These are phyloP conservation scores for Trypanosoma theileri DNA, from an alignment of 208 protist species.

Conservation along the genomic window DNA sequence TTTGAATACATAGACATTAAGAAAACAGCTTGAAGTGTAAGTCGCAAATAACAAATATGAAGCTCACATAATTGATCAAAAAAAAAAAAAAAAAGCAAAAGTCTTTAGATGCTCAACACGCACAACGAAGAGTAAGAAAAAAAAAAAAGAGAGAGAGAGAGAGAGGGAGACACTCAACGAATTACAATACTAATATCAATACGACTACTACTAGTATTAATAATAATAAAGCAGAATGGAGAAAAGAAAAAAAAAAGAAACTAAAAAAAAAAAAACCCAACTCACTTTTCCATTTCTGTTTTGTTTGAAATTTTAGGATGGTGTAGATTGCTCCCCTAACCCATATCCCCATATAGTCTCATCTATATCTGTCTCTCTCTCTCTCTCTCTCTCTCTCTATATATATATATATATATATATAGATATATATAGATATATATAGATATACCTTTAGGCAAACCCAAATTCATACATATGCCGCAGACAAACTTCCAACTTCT, in stretches of 20 bases:
- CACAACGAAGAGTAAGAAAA: not conserved
- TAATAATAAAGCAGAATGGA: not conserved
- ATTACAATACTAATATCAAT: conserved; percentile 8
- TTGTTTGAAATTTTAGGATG: not conserved
- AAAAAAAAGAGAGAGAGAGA: conserved; percentile 8
- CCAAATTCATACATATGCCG: conserved; percentile 78
- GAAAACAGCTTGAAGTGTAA: not conserved
- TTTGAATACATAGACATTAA: not conserved
- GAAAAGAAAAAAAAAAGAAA: conserved; percentile 13
- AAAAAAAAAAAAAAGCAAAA: not conserved
- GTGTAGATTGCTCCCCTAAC: not conserved
- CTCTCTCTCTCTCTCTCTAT: too few relatives aligned
- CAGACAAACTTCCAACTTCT: conserved; percentile 66
- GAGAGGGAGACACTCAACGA: conserved; percentile 1
- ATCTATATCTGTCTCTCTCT: not conserved
- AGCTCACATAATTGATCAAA: not conserved
- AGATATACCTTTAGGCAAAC: conserved; percentile 45
- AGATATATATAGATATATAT: not conserved
- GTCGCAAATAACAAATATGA: too few relatives aligned
- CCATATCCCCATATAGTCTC: not conserved
- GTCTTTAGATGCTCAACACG: not conserved
- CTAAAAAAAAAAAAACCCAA: not conserved
- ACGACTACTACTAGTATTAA: not conserved
- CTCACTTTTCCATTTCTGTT: not conserved
- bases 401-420: conserved; percentile 7